Percentiles rank a stretch among this genome's conserved stretches.
Conservation (phyloP, 2,329 filamentous ascomycete species). For the Aspergillus persii region DNA sequence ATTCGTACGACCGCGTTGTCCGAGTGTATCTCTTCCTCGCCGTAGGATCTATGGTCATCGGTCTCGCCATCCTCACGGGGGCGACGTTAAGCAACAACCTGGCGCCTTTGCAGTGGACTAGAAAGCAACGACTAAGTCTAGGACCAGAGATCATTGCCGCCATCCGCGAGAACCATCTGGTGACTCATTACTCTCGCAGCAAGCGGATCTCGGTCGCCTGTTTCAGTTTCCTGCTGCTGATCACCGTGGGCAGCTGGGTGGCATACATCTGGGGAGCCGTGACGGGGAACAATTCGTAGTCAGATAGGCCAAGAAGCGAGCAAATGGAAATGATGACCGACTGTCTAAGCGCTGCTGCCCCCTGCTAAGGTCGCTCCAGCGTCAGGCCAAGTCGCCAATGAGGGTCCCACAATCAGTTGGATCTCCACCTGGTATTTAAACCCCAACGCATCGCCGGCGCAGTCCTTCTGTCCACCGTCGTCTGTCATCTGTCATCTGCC, state of each 20-base stretch:
- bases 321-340: background rate
- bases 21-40: constrained; percentile 57
- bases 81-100: constrained; percentile 45
- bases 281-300: constrained; percentile 48
- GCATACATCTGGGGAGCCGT: constrained; percentile 62
- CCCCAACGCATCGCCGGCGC: background rate
- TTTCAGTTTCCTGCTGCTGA: constrained; percentile 44
- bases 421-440: background rate
- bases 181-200: constrained; percentile 38
- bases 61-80: constrained; percentile 38
- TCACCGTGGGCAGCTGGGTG: constrained; percentile 49
- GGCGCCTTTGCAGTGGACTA: constrained; percentile 56
- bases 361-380: no score
- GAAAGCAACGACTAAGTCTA: constrained; percentile 50
- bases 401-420: background rate
- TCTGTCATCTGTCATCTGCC: background rate
- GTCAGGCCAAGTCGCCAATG: background rate
- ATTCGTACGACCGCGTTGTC: constrained; percentile 56
- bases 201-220: constrained; percentile 43
- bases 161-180: constrained; percentile 44
- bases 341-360: no score
- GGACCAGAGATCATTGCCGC: constrained; percentile 45
- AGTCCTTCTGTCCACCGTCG: background rate
- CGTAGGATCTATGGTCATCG: constrained; percentile 49
- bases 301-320: no score